These are phyloP conservation scores for Houttuynia cordata DNA, from an alignment of 164 flowering plant genomes.

Conservation along the genomic window DNA sequence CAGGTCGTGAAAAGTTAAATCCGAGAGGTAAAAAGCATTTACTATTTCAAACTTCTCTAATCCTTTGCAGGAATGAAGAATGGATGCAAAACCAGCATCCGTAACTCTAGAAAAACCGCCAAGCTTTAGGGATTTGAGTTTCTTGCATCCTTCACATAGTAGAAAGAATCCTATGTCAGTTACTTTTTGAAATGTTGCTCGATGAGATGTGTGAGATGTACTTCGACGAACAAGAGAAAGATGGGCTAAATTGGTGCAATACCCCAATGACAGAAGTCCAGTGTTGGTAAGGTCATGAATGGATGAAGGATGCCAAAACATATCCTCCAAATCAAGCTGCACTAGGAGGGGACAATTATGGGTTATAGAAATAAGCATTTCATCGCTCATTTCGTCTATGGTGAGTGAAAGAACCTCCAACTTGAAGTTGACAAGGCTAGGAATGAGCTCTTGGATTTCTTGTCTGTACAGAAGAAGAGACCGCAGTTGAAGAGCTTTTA, in stretches of 20 bases:
- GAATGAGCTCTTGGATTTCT: constrained; percentile 13
- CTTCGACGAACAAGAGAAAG: constrained; percentile 29
- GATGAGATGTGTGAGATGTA: constrained; percentile 6
- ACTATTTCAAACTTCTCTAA: constrained; percentile 31
- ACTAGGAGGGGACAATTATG: constrained; percentile 16
- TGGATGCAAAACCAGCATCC: constrained; percentile 40
- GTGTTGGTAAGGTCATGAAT: constrained; percentile 25
- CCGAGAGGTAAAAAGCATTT: constrained; percentile 22
- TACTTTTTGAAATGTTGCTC: constrained; percentile 23
- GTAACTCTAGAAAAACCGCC: constrained; percentile 39
- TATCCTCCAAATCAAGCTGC: constrained; percentile 36
- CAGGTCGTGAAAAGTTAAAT: constrained; percentile 30
- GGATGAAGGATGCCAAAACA: constrained; percentile 17
- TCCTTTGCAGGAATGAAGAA: constrained; percentile 24
- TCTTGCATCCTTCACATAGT: constrained; percentile 27
- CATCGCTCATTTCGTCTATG: constrained; percentile 26
- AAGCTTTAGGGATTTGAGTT: constrained; percentile 26
- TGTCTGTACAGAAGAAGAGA: constrained; percentile 19
- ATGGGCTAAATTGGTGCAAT: constrained; percentile 16
- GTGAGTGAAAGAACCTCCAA: constrained; percentile 28
- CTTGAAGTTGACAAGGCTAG: constrained; percentile 4
- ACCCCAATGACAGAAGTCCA: constrained; percentile 28
- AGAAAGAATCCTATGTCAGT: constrained; percentile 38
- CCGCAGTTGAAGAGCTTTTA: constrained; percentile 27
- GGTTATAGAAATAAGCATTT: constrained; percentile 18